Base-by-base conservation (phyloP, 495 filamentous ascomycete genomes). In the Penicillium daleae region DNA sequence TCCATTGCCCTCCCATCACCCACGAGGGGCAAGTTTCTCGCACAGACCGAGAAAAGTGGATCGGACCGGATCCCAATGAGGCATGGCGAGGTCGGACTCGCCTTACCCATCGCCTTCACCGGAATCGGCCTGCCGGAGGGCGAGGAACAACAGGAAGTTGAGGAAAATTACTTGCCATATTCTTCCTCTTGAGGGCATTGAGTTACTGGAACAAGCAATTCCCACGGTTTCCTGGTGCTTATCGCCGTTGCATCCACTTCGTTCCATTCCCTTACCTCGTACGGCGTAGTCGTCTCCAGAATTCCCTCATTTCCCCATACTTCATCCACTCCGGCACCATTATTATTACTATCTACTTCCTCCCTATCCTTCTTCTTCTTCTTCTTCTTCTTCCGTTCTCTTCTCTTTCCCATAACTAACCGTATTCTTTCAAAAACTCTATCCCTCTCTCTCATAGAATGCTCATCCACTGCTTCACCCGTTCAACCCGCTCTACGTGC, bases 141-240 rank as follows among this genome's bases (percentile, higher is more conserved):
- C 33, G 1, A 33, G 31, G 31, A 33, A 33, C 7, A 33, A 33
- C n/a, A n/a, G n/a, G n/a, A n/a, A 7, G 7, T 10, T 10, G 10
- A 46, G 42, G 42, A 46, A 46, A 46, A 46, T 46, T 46, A 22
- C 42, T 21, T 46, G 7, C 8, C 39, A 8, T 6, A 42, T 17
- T n/a, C n/a, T n/a, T n/a, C n/a, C n/a, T n/a, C n/a, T n/a, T n/a
- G n/a, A n/a, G n/a, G n/a, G n/a, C n/a, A n/a, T n/a, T n/a, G 15
- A 42, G 24, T 46, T 22, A 22, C 42, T 46, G 42, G 19, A 46
- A 22, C 42, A 46, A 50, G 46, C 46, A 57, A 57, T 10, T 66
- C 67, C 67, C 59, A 69, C 65, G 70, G 69, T 69, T 66, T 56
- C 40, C 53, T n/a, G n/a, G 63, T 65, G 63, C 63, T 65, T 66